Evolutionary conservation across 805 yeast genomes (phyloP), one percentile per base, ranked within the genome.

Genomic region (Candida succiphila): DNA sequence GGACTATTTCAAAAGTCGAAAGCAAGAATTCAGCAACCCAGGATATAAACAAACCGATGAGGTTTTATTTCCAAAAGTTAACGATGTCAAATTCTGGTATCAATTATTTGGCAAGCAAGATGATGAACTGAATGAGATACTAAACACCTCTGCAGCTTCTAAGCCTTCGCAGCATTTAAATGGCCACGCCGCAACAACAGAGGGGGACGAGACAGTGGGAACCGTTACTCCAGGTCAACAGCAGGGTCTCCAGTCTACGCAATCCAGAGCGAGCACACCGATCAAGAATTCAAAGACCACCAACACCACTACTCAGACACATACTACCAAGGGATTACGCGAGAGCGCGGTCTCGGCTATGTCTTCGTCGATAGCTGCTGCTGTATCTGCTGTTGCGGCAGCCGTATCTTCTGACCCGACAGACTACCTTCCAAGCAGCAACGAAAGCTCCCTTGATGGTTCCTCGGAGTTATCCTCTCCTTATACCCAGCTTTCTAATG

Each of bases 1-100:
- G 97, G 95, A 88, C 54, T 88, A 92, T 51, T 89, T 92, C 60
- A 64, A 75, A 35, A 82, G 94, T 5, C 63, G 96, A 17, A 64
- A 65, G 15, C 53, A 53, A 9, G 95, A 88, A 51, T 89, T 88
- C 48, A 56, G 67, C 2, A 83, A 82, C 51, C 53, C 54, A n/a
- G 44, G 45, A 1, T 87, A 69, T 45, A 40, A 40, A 5, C 48
- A 41, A 15, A 55, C 53, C 7, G 58, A 55, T 15, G 61, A 60
- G 25, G 71, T 64, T 31, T 51, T 84, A 2, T 71, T 73, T 31
- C 86, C 89, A 21, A 72, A 76, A 51, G 67, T 63, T 38, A 66
- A 64, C 16, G 71, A 72, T 30, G 68, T 78, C n/a, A 69, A 72
- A 41, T 89, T 94, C 89, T 88, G 97, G 97, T 73, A 69, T 49